These are phyloP conservation scores for Chrysosporium keratinophilum DNA, from an alignment of 2,329 filamentous ascomycete genomes.

Conservation along the genomic window DNA sequence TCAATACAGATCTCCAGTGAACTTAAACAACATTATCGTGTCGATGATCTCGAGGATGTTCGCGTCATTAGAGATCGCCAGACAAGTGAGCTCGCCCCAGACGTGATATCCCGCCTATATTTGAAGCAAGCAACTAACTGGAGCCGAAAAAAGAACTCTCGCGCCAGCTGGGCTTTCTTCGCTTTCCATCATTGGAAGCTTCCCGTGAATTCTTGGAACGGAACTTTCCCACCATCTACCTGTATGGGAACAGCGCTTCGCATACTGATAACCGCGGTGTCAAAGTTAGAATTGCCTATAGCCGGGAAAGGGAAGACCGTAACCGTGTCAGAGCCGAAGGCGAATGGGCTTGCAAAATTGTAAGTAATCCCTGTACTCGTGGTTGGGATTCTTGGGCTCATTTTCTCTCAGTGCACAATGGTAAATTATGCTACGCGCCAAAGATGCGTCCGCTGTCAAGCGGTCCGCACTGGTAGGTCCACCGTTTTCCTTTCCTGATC, in stretches of 20 bases:
- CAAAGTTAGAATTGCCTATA: conserved; percentile 44
- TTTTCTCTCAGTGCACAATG: conserved; percentile 40
- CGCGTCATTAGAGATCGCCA: conserved; percentile 49
- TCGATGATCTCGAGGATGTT: conserved; percentile 47
- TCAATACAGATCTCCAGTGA: conserved; percentile 46
- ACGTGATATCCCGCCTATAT: neutral
- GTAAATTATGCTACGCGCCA: conserved; percentile 48
- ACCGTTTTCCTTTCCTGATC: conserved; percentile 3
- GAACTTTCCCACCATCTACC: conserved; percentile 41
- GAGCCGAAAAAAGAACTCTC: conserved; percentile 38
- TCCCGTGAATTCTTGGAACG: conserved; percentile 45
- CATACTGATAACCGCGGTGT: conserved; percentile 33
- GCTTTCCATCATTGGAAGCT: conserved; percentile 41
- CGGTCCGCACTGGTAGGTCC: conserved; percentile 43
- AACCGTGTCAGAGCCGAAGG: conserved; percentile 40
- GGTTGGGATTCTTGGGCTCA: conserved; percentile 2
- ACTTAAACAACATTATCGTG: conserved; percentile 42
- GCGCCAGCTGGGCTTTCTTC: conserved; percentile 47
- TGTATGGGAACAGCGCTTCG: conserved; percentile 37
- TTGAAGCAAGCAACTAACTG: neutral
- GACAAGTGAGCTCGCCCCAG: conserved; percentile 38
- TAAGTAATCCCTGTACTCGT: conserved; percentile 22
- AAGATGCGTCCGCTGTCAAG: conserved; percentile 51
- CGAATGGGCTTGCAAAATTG: conserved; percentile 49
- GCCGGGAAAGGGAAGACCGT: conserved; percentile 44